These are phyloP conservation scores for Tricladium varicosporioides DNA, from an alignment of 2,329 filamentous ascomycete species.

Conservation along the genomic window DNA sequence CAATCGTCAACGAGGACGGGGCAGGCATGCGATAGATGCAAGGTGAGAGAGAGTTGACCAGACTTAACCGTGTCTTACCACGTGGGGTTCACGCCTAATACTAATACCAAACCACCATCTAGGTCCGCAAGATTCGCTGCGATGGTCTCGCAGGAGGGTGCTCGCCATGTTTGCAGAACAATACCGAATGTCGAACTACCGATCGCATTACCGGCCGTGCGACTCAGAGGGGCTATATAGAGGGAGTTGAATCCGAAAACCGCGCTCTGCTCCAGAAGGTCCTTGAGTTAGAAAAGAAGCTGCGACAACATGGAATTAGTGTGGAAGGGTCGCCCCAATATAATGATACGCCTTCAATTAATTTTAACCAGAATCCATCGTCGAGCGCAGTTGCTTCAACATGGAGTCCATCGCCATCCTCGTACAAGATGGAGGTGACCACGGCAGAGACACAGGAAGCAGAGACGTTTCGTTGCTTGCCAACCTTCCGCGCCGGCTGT, in stretches of 20 bases:
- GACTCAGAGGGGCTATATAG: conserved; percentile 73
- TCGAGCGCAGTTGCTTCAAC: conserved; percentile 8
- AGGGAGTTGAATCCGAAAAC: conserved; percentile 73
- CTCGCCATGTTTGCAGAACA: conserved; percentile 75
- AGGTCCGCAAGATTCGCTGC: conserved; percentile 86
- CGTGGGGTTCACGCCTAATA: background rate
- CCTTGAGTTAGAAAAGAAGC: conserved; percentile 64
- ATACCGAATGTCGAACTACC: conserved; percentile 75
- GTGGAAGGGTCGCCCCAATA: conserved; percentile 45
- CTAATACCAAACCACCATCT: conserved; percentile 16
- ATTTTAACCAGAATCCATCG: conserved; percentile 20
- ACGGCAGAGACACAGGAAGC: conserved; percentile 21
- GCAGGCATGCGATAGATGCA: conserved; percentile 86
- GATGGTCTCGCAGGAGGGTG: conserved; percentile 79
- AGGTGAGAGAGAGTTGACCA: conserved; percentile 53
- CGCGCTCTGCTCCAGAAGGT: conserved; percentile 65
- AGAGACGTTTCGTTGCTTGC: conserved; percentile 25
- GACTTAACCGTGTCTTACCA: background rate
- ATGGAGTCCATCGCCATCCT: conserved; percentile 17
- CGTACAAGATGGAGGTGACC: conserved; percentile 3
- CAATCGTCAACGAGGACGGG: conserved; percentile 63
- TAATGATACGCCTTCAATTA: conserved; percentile 21
- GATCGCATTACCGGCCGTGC: conserved; percentile 83
- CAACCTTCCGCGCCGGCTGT: conserved; percentile 32
- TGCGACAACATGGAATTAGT: conserved; percentile 60